Conservation (phyloP, 176 grass and related monocot genomes). For the Microstegium vimineum region DNA sequence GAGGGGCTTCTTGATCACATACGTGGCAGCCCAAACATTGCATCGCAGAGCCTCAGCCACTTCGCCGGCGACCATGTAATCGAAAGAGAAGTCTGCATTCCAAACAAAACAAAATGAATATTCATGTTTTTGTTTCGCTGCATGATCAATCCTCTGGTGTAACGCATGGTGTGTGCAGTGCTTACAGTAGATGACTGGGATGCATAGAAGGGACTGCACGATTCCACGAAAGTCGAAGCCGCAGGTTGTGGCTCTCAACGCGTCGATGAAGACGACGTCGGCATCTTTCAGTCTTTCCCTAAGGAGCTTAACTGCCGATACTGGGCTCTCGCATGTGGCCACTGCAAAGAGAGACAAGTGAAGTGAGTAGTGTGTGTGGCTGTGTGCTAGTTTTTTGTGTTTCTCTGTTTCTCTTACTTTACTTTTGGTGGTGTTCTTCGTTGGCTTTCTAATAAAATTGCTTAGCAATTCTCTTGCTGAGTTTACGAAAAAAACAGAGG, state of each 20-base stretch:
- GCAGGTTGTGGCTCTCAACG: neutral
- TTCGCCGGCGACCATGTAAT: neutral
- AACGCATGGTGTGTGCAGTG: neutral
- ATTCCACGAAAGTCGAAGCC: constrained; percentile 8
- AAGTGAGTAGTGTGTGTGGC: neutral
- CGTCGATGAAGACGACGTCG: neutral
- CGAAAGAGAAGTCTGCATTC: neutral
- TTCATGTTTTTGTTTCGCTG: neutral
- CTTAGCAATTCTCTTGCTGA: no score
- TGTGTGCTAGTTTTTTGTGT: no score
- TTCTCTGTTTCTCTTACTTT: no score
- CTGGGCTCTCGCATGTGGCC: neutral
- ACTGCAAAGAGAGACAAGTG: neutral
- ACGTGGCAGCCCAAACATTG: neutral
- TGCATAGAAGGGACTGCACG: neutral
- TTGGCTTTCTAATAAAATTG: no score
- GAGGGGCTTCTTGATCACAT: neutral
- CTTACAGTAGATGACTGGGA: constrained; percentile 35
- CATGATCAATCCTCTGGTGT: neutral
- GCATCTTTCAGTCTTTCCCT: neutral
- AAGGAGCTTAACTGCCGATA: neutral
- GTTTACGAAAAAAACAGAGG: no score
- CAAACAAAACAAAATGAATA: neutral
- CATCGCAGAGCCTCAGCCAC: neutral
- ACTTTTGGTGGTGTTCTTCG: no score